Evolutionary conservation across 2,329 filamentous ascomycete species (phyloP).

Genomic region (Claviceps maximensis): DNA sequence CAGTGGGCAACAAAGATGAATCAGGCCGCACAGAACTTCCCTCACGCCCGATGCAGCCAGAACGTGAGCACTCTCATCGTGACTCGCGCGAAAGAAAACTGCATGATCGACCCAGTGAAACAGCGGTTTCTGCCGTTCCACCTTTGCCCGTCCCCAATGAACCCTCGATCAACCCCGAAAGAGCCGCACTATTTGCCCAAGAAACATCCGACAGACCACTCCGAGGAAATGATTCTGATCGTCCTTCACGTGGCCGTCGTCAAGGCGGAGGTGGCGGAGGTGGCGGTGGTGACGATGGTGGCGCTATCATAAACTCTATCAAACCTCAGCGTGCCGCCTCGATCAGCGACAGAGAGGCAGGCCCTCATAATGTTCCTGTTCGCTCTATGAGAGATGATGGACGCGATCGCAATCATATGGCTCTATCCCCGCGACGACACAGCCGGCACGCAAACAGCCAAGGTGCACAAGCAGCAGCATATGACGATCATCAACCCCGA

Average conservation of each 20-base stretch:
- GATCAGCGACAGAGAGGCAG: slow-evolving; percentile 26
- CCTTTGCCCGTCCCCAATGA: slow-evolving; percentile 21
- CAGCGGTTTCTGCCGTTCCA: slow-evolving; percentile 15
- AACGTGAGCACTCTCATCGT: slow-evolving; percentile 26
- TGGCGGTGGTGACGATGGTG: slow-evolving; percentile 7
- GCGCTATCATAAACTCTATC: slow-evolving; percentile 23
- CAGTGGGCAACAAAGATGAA: slow-evolving; percentile 20
- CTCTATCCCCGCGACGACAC: slow-evolving; percentile 36
- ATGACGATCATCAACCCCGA: slow-evolving; percentile 36
- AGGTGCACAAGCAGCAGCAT: slow-evolving; percentile 24
- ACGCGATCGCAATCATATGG: slow-evolving; percentile 26
- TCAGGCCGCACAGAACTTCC: slow-evolving; percentile 17
- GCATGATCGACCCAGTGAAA: slow-evolving; percentile 18
- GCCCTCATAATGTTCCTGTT: slow-evolving; percentile 13
- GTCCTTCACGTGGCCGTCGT: slow-evolving; percentile 15
- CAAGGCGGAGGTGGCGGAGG: slow-evolving; percentile 9
- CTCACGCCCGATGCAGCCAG: slow-evolving; percentile 26
- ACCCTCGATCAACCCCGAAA: slow-evolving; percentile 41
- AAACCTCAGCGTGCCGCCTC: slow-evolving; percentile 36
- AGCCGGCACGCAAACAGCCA: slow-evolving; percentile 20
- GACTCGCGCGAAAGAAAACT: slow-evolving; percentile 15
- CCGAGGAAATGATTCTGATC: slow-evolving; percentile 18
- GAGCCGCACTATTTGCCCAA: slow-evolving; percentile 35
- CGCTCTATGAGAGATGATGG: slow-evolving; percentile 30
- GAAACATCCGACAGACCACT: slow-evolving; percentile 16